These are phyloP conservation scores for Glonium stellatum DNA, from an alignment of 495 filamentous ascomycete species.

Conservation along the genomic window DNA sequence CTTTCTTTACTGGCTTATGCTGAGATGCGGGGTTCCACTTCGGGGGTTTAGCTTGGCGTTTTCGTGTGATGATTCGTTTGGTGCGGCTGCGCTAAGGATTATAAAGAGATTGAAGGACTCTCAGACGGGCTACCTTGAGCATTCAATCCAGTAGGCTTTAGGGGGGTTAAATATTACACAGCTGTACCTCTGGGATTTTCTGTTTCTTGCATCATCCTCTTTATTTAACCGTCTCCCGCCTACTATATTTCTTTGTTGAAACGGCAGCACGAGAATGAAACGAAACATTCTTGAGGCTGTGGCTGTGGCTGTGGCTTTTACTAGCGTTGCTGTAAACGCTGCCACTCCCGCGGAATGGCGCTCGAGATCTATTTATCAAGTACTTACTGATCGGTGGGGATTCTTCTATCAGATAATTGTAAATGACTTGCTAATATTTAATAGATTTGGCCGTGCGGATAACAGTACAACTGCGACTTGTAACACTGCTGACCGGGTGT, in stretches of 20 bases:
- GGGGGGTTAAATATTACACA: not conserved
- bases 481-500: slow-evolving; percentile 45
- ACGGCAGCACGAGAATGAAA: not conserved
- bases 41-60: not conserved
- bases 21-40: not conserved
- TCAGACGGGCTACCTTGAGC: not conserved
- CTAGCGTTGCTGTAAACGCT: slow-evolving; percentile 15
- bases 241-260: not conserved
- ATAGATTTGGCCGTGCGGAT: slow-evolving; percentile 59
- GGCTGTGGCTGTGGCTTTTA: slow-evolving; percentile 15
- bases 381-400: slow-evolving; percentile 23
- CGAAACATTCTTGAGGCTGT: slow-evolving; percentile 1
- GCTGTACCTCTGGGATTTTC: not conserved
- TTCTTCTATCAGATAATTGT: not conserved
- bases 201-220: not conserved
- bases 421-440: not conserved
- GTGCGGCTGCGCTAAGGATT: not conserved
- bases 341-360: slow-evolving; percentile 31
- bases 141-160: not conserved
- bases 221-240: not conserved
- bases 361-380: slow-evolving; percentile 19
- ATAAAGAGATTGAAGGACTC: not conserved
- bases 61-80: not conserved
- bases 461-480: slow-evolving; percentile 53
- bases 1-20: not conserved